Evolutionary conservation across 306 rosid species (phyloP).

Genomic region (Prinsepia uniflora): DNA sequence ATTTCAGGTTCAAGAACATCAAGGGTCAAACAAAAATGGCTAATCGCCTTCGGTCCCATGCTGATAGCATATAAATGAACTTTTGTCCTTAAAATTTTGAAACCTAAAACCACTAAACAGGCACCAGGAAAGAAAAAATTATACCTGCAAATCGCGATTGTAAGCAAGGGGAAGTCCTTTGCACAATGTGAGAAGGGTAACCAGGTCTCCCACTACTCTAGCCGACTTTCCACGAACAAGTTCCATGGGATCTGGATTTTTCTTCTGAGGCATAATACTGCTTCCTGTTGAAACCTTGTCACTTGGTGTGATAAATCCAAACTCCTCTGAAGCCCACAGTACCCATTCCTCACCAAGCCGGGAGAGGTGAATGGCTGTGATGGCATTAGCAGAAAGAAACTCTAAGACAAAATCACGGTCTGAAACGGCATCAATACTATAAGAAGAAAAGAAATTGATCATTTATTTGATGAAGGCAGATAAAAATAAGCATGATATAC

Average conservation of each 20-base stretch:
- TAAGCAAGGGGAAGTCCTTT: conserved; percentile 98
- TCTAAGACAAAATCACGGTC: conserved; percentile 89
- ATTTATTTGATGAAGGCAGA: conserved; percentile 15
- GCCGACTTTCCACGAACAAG: conserved; percentile 98
- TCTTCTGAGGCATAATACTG: conserved; percentile 99
- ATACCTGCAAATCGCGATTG: conserved; percentile 96
- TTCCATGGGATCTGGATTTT: conserved; percentile 99
- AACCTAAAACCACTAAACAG: neutral
- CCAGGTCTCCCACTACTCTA: conserved; percentile 81
- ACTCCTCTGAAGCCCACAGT: conserved; percentile 95
- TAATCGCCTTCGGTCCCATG: too few relatives aligned
- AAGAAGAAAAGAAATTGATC: conserved; percentile 22
- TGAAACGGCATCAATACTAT: conserved; percentile 94
- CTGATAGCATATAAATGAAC: neutral
- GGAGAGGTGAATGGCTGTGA: conserved; percentile 87
- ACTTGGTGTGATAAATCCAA: conserved; percentile 88
- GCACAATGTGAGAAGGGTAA: conserved; percentile 85
- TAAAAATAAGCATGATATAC: neutral
- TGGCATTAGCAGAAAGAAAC: conserved; percentile 84
- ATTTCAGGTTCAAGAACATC: conserved; percentile 8
- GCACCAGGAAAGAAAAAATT: neutral
- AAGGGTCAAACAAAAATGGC: neutral
- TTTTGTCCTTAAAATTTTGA: neutral
- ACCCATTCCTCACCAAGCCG: conserved; percentile 99
- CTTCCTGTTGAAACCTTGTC: conserved; percentile 96